Evolutionary conservation across 257 asterid genomes (phyloP).

Genomic region (Solanum ossicruentum): DNA sequence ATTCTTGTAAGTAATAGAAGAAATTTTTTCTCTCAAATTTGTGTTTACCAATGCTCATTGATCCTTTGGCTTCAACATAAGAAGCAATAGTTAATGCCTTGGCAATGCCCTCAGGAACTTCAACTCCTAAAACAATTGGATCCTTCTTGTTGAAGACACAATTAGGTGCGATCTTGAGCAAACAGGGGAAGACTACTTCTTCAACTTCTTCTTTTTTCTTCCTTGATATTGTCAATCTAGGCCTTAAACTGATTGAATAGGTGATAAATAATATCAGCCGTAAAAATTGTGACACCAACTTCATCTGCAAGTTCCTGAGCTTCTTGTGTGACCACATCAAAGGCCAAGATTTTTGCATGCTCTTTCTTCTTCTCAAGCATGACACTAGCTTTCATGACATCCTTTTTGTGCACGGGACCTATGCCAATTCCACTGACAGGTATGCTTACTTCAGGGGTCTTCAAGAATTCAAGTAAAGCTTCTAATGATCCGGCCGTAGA

Average conservation of each 20-base stretch:
- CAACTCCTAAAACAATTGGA: not conserved
- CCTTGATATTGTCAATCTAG: not conserved
- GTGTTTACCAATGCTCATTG: too few species aligned
- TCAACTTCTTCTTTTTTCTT: not conserved
- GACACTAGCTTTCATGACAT: not conserved
- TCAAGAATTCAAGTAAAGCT: not conserved
- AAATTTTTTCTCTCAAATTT: too few species aligned
- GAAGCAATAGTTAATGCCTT: not conserved
- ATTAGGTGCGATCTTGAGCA: not conserved
- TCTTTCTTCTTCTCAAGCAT: not conserved
- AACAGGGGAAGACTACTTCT: not conserved
- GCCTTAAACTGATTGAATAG: not conserved
- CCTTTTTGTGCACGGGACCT: not conserved
- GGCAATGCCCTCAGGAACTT: not conserved
- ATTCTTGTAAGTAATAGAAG: too few species aligned
- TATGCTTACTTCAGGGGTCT: not conserved
- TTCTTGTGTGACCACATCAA: not conserved
- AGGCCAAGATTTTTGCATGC: not conserved
- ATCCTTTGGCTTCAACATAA: too few species aligned
- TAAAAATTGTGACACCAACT: not conserved
- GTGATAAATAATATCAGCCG: not conserved
- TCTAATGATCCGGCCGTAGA: too few species aligned
- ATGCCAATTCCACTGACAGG: not conserved
- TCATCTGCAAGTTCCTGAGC: not conserved
- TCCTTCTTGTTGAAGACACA: not conserved